phyloP scores from a whole-genome alignment of 2,329 filamentous ascomycete genomes.

The Cercospora sp. region DNA sequence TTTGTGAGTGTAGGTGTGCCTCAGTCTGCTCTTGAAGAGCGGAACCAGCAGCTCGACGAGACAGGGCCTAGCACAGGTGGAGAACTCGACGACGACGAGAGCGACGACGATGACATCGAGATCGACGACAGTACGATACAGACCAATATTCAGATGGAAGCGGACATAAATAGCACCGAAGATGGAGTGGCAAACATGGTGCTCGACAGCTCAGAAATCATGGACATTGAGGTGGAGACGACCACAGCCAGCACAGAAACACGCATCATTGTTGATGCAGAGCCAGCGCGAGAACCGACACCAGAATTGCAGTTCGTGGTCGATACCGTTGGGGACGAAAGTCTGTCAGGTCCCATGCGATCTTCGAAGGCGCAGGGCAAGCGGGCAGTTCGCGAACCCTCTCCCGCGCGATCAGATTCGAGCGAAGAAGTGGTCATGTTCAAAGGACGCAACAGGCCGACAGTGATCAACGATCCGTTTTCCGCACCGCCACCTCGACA shows the following conservation, averaged over 20 bases:
- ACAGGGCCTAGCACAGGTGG: not conserved
- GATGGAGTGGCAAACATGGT: slow-evolving; percentile 37
- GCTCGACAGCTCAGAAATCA: slow-evolving; percentile 29
- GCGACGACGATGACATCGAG: slow-evolving; percentile 28
- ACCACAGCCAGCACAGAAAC: slow-evolving; percentile 19
- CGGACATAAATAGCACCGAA: slow-evolving; percentile 35
- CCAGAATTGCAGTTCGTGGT: slow-evolving; percentile 34
- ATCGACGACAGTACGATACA: slow-evolving; percentile 31
- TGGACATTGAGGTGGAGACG: slow-evolving; percentile 17
- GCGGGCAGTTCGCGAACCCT: slow-evolving; percentile 39
- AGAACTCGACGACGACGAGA: slow-evolving; percentile 24
- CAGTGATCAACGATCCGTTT: slow-evolving; percentile 34
- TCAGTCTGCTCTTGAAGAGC: slow-evolving; percentile 34
- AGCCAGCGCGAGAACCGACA: slow-evolving; percentile 5
- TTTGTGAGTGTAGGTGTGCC: slow-evolving; percentile 62
- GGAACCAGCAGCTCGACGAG: slow-evolving; percentile 26
- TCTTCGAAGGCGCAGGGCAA: slow-evolving; percentile 22
- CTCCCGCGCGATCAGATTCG: slow-evolving; percentile 55
- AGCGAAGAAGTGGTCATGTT: slow-evolving; percentile 75
- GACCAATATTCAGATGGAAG: slow-evolving; percentile 35
- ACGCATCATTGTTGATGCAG: slow-evolving; percentile 19
- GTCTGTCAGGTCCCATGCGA: slow-evolving; percentile 21
- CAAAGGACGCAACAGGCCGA: slow-evolving; percentile 50
- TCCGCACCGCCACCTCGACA: slow-evolving; percentile 9
- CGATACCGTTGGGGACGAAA: slow-evolving; percentile 37